Evolutionary conservation across 2,329 filamentous ascomycete genomes (phyloP).

Genomic region (Dothiorella sarmentorum): DNA sequence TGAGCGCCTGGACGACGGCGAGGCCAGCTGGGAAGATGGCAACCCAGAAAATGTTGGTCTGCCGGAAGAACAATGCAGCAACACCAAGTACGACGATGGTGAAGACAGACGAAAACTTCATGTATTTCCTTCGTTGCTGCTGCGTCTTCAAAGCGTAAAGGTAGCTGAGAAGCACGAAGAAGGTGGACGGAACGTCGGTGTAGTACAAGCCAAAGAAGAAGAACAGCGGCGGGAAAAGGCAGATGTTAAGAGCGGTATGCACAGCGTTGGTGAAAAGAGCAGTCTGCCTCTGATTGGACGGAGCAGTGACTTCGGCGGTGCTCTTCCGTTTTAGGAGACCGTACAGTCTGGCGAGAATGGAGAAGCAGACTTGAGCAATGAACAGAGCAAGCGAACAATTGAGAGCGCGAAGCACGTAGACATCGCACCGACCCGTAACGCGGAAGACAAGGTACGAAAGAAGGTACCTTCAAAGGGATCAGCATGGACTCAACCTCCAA

Average conservation of each 20-base stretch:
- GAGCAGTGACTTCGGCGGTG: background rate
- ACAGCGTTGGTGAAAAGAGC: constrained; percentile 33
- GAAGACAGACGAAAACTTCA: constrained; percentile 18
- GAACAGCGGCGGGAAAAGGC: constrained; percentile 83
- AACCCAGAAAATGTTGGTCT: constrained; percentile 97
- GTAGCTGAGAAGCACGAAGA: constrained; percentile 70
- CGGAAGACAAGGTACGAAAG: constrained; percentile 38
- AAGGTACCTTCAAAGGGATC: constrained; percentile 37
- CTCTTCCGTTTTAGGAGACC: constrained; percentile 7
- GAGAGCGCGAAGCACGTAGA: constrained; percentile 35
- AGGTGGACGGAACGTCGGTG: constrained; percentile 81
- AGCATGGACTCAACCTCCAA: constrained; percentile 47
- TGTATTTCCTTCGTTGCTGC: constrained; percentile 21
- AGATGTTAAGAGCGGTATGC: constrained; percentile 73
- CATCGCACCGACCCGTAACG: constrained; percentile 39
- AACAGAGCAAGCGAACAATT: constrained; percentile 28
- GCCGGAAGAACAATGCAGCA: constrained; percentile 70
- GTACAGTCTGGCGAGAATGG: constrained; percentile 15
- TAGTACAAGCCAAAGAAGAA: constrained; percentile 97
- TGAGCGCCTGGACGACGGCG: constrained; percentile 30
- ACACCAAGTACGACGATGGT: constrained; percentile 55
- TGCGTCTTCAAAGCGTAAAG: constrained; percentile 38
- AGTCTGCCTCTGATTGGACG: constrained; percentile 29
- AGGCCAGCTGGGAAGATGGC: constrained; percentile 68
- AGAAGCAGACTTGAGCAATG: constrained; percentile 16